Percentiles rank a stretch among this genome's conserved stretches.
Evolutionary conservation across 257 asterid genomes (phyloP).

Genomic region (Mentha longifolia): DNA sequence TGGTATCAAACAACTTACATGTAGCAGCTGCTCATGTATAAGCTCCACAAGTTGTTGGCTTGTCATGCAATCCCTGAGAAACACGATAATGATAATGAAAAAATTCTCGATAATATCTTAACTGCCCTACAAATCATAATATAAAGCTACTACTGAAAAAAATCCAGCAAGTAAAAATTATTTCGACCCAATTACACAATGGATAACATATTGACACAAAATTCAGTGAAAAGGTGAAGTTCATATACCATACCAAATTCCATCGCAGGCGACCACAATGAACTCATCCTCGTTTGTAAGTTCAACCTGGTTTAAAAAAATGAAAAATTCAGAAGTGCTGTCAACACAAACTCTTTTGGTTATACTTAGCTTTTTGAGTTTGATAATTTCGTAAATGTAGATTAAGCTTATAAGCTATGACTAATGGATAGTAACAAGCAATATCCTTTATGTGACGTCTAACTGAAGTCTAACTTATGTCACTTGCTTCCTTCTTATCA

Average conservation of each 20-base stretch:
- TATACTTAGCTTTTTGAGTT: slow-evolving; percentile 2
- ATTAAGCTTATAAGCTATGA: too few relatives aligned
- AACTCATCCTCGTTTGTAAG: slow-evolving; percentile 88
- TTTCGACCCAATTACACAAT: not conserved
- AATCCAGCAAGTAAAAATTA: not conserved
- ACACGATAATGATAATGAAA: not conserved
- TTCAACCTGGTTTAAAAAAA: slow-evolving; percentile 66
- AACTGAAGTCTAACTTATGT: not conserved
- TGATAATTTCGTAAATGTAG: not conserved
- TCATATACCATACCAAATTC: slow-evolving; percentile 75
- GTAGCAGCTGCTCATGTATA: slow-evolving; percentile 75
- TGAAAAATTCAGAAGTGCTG: slow-evolving; percentile 11
- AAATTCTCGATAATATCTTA: too few relatives aligned
- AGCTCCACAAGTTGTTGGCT: slow-evolving; percentile 94
- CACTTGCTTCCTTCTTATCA: not conserved
- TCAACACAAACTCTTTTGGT: not conserved
- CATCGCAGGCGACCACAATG: slow-evolving; percentile 94
- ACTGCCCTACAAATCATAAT: not conserved
- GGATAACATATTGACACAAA: too few relatives aligned
- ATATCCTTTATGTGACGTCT: not conserved
- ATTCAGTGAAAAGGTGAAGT: slow-evolving; percentile 19
- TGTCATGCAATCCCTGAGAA: slow-evolving; percentile 94
- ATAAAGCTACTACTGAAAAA: not conserved
- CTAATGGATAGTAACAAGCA: too few relatives aligned
- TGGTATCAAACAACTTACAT: slow-evolving; percentile 49